Percentiles rank a stretch among this genome's conserved stretches.
These are phyloP conservation scores for Akanthomyces lecanii DNA, from an alignment of 2,329 filamentous ascomycete species.

Conservation along the genomic window DNA sequence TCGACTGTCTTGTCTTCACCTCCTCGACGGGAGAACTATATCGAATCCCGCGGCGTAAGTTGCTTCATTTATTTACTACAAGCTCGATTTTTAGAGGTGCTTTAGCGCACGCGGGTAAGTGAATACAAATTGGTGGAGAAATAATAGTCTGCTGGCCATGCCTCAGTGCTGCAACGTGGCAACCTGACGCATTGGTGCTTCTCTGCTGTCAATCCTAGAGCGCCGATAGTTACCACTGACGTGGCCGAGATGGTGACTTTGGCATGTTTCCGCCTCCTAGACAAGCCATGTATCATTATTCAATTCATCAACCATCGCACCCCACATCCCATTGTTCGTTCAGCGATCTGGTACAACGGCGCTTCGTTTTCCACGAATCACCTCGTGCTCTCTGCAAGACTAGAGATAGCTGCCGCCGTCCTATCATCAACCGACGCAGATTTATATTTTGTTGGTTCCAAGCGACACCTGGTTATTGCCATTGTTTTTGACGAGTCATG, in stretches of 20 bases:
- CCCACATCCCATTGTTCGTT: neutral
- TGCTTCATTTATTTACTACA: neutral
- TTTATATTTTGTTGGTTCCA: neutral
- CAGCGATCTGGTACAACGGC: too few relatives aligned
- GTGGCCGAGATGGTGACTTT: neutral
- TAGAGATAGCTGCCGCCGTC: neutral
- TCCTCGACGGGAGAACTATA: neutral
- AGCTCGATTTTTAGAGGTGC: neutral
- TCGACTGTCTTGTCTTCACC: neutral
- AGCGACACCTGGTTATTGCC: neutral
- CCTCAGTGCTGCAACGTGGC: neutral
- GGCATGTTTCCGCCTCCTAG: neutral
- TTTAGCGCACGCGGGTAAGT: neutral
- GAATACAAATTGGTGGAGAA: neutral
- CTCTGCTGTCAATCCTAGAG: neutral
- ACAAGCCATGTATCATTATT: neutral
- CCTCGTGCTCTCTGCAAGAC: neutral
- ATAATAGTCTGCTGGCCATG: neutral
- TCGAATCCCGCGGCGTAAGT: neutral
- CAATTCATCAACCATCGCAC: neutral
- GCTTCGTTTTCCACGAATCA: conserved; percentile 12
- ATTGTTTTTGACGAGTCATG: too few relatives aligned
- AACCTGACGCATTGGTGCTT: neutral
- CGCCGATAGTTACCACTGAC: neutral
- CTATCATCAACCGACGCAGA: neutral